Conservation (phyloP, 805 yeast genomes). For the Pichia thaimueangensis region DNA sequence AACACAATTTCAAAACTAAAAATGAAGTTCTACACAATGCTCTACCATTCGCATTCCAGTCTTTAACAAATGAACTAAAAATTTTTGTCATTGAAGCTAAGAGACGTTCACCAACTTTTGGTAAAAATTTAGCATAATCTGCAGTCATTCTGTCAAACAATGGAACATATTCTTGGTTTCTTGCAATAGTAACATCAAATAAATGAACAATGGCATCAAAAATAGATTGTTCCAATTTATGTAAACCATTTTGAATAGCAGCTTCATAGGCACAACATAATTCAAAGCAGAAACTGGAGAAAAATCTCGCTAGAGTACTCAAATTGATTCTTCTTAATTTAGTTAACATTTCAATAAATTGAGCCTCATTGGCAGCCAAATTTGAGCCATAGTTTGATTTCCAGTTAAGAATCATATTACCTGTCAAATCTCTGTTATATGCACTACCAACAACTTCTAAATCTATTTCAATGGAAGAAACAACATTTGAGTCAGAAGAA, state of each 20-base stretch:
- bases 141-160: constrained; percentile 46
- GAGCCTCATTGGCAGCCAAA: constrained; percentile 33
- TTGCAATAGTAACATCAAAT: constrained; percentile 56
- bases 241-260: constrained; percentile 17
- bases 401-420: constrained; percentile 51
- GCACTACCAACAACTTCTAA: constrained; percentile 64
- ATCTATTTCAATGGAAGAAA: constrained; percentile 42
- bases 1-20: constrained; percentile 41
- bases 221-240: constrained; percentile 26
- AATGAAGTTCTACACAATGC: constrained; percentile 56
- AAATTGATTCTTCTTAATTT: constrained; percentile 50
- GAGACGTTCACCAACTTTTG: constrained; percentile 47
- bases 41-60: constrained; percentile 60
- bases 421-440: constrained; percentile 51
- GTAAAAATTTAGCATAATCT: constrained; percentile 30
- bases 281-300: constrained; percentile 46
- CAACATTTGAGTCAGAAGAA: constrained; percentile 36
- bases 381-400: constrained; percentile 40
- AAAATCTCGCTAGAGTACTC: constrained; percentile 48
- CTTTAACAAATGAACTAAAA: constrained; percentile 42
- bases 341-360: constrained; percentile 41
- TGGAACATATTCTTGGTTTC: constrained; percentile 57
- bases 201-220: constrained; percentile 57
- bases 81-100: constrained; percentile 40
- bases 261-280: constrained; percentile 30